A percentile compares a stretch with the other conserved stretches of the same genome.
These are phyloP conservation scores for Metschnikowia arizonensis DNA, from an alignment of 805 yeast genomes.

Conservation along the genomic window DNA sequence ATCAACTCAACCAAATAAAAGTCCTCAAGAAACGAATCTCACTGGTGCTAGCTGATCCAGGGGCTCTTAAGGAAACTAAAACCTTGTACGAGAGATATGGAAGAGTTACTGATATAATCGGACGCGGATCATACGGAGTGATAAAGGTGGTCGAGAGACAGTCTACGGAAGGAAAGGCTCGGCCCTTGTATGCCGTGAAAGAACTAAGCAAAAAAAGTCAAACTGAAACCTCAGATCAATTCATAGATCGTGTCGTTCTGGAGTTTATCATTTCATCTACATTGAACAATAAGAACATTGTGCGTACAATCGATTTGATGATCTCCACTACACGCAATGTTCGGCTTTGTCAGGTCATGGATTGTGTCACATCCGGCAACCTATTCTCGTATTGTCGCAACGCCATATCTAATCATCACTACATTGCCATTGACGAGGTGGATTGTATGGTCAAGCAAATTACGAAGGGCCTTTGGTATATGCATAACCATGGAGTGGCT, in stretches of 20 bases:
- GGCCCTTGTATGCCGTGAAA: constrained; percentile 30
- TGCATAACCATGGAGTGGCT: constrained; percentile 90
- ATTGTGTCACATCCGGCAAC: constrained; percentile 36
- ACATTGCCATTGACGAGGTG: constrained; percentile 50
- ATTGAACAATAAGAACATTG: constrained; percentile 70
- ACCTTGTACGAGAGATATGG: constrained; percentile 35
- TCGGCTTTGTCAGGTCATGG: constrained; percentile 37
- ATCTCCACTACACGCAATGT: constrained; percentile 21
- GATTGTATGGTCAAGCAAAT: constrained; percentile 90
- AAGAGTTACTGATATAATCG: constrained; percentile 32
- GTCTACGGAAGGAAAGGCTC: constrained; percentile 11
- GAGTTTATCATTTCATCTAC: constrained; percentile 87
- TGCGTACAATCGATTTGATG: constrained; percentile 75
- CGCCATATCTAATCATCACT: constrained; percentile 10
- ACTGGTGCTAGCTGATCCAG: constrained; percentile 14
- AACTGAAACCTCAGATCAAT: constrained; percentile 36
- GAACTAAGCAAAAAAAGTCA: constrained; percentile 24
- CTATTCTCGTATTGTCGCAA: constrained; percentile 29
- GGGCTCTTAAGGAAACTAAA: constrained; percentile 16
- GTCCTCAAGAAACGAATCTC: constrained; percentile 19
- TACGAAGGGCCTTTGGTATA: constrained; percentile 72
- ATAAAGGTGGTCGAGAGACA: constrained; percentile 35
- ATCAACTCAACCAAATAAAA: constrained; percentile 25
- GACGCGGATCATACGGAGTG: constrained; percentile 47
- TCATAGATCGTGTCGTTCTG: constrained; percentile 72